Conservation (phyloP, 768 basidiomycete species). For the Suillus bovinus region DNA sequence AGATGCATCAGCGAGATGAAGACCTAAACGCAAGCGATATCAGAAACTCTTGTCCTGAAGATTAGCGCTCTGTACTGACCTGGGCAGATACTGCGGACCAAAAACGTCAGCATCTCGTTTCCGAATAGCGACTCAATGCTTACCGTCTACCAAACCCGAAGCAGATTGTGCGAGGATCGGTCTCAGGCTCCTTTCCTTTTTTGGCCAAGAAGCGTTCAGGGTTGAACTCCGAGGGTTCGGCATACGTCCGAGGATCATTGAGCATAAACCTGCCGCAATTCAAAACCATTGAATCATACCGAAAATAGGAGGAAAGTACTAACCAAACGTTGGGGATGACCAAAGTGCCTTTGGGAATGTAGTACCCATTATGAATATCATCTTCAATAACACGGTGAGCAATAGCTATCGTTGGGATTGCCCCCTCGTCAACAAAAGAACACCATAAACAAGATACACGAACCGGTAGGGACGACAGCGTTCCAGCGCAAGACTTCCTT, state of each 20-base stretch:
- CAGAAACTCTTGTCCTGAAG: constrained; percentile 16
- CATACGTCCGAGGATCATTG: constrained; percentile 41
- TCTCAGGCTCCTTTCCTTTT: constrained; percentile 40
- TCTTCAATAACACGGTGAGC: constrained; percentile 61
- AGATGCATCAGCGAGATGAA: constrained; percentile 46
- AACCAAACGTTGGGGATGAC: constrained; percentile 28
- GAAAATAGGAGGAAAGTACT: constrained; percentile 2
- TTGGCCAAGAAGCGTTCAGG: constrained; percentile 58
- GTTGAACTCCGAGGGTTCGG: constrained; percentile 54
- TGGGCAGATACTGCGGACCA: constrained; percentile 27
- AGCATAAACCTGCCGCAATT: constrained; percentile 30
- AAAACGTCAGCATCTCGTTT: constrained; percentile 10
- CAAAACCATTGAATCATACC: constrained; percentile 2
- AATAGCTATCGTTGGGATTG: constrained; percentile 13
- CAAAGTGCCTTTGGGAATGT: constrained; percentile 50
- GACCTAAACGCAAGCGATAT: constrained; percentile 27
- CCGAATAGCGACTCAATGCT: constrained; percentile 19
- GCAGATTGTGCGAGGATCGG: constrained; percentile 58
- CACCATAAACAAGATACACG: constrained; percentile 34
- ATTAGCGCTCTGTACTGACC: constrained; percentile 19
- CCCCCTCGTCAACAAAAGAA: constrained; percentile 34
- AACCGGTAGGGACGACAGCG: constrained; percentile 41
- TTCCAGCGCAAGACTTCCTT: constrained; percentile 57
- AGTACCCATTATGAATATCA: constrained; percentile 61
- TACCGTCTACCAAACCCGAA: constrained; percentile 73